Evolutionary conservation across 495 filamentous ascomycete genomes (phyloP), one percentile per base, ranked within the genome.

Genomic region (Apodospora peruviana): DNA sequence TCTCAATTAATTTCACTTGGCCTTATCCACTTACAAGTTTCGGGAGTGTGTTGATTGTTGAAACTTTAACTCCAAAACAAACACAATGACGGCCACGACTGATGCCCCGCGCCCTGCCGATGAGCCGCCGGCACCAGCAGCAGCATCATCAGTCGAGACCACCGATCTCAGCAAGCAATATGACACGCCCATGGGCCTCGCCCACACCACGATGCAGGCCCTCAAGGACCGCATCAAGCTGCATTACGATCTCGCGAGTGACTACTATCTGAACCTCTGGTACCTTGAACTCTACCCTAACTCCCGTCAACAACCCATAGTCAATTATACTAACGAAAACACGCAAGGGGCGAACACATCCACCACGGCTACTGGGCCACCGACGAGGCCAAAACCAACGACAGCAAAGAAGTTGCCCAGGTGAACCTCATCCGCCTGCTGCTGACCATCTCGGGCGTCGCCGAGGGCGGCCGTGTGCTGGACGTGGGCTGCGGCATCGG

Each of bases 401-500:
- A 73, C 34, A 68, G 64, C 41, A 79, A 80, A 55, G 76, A 80
- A 54, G 68, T 67, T 20, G 69, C 73, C 8, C 74, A 78, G 53
- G 40, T 75, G 37, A 73, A 76, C 54, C 64, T 79, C 22, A 75
- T 74, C 55, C 61, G 67, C 14, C 69, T 75, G 14, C 66, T 81
- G 5, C 68, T 80, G 2, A 60, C 74, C 42, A 69, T 68, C 41
- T 72, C 73, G 10, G 45, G 48, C 5, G 47, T 79, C 4, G 46
- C 59, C 0, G 40, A 40, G 1, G 60, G 64, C 20, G 58, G 59
- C 37, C 58, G 54, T 18, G 68, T 81, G 19, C 67, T 81, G 14
- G 78, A 81, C 51, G 75, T 78, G 2, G 78, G 77, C 1, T 81
- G 78, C 57, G 78, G 77, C 29, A 57, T 81, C 25, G 78, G 77